Base-by-base conservation (phyloP, 805 yeast genomes). In the Candida insectorum region DNA sequence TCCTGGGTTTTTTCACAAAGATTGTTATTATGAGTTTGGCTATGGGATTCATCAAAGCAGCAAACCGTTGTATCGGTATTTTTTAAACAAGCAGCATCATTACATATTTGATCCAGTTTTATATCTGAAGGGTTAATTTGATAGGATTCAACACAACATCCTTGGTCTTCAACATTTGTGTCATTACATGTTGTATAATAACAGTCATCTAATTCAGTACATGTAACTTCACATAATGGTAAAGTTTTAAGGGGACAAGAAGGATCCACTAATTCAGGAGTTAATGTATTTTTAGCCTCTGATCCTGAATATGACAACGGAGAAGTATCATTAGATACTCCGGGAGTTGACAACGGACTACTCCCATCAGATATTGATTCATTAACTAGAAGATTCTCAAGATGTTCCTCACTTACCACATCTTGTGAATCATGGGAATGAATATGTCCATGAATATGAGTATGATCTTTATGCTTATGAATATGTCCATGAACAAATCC, bases 401-500 rank as follows among this genome's bases (percentile, higher is more conserved):
- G n/a, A 26, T 26, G 19, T 6, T 7, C 17, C 10, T 26, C 16
- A n/a, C 17, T 26, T 12, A 12, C 19, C 6, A 26, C 9, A 7
- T 16, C 28, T 13, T 10, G n/a, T 10, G 16, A 7, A 16, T 28
- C 39, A 34, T 65, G 70, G 40, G 65, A 75, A 47, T 78, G 85
- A 19, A 78, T 72, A 48, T 78, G 85, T n/a, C 85, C 85, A 48
- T 78, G 84, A 22, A 78, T 76, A 44, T 77, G 78, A 5, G 81
- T 75, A 47, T 77, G 71, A 46, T 75, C 77, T 37, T 69, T 65
- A 49, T 75, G 79, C 45, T 73, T 75, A 54, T 78, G 84, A 14
- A 78, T 75, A 45, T 78, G 85, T 3, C 85, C 85, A 54, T 78
- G 85, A 12, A 77, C 77, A n/a, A 73, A 63, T 14, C 82, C 82